phyloP scores from a whole-genome alignment of 1,284 basidiomycete genomes.

The Trichosporon sp. region DNA sequence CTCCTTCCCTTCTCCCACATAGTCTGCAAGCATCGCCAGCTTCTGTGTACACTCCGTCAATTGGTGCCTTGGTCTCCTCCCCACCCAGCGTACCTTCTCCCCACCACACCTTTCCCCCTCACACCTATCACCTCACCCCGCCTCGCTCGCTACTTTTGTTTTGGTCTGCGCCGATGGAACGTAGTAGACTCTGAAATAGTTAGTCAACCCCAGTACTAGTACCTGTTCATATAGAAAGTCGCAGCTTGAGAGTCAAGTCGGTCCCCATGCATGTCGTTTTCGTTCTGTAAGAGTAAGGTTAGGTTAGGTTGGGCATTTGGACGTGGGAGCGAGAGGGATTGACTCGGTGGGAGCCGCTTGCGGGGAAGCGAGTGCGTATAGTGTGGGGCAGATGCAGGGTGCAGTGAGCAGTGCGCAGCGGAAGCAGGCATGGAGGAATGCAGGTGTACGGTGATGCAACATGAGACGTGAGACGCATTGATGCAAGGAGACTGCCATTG shows the following conservation, averaged over 20 bases:
- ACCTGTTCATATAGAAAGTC: slow-evolving; percentile 14
- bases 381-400: not conserved
- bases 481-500: not conserved
- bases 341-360: not conserved
- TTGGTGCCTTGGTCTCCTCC: not conserved
- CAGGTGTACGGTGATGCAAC: not conserved
- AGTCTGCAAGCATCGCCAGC: not conserved
- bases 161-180: not conserved
- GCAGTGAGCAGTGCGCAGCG: not conserved
- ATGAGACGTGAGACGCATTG: slow-evolving; percentile 2
- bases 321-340: not conserved
- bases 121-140: not conserved
- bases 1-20: not conserved
- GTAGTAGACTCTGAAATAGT: not conserved
- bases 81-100: not conserved
- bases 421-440: too few relatives aligned
- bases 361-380: not conserved
- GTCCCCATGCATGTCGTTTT: slow-evolving; percentile 13
- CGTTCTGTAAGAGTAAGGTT: slow-evolving; percentile 8
- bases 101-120: not conserved
- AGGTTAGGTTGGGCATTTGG: not conserved
- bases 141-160: not conserved
- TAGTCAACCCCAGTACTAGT: slow-evolving; percentile 7
- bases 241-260: not conserved
- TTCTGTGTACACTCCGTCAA: not conserved